Percentiles rank a stretch among this genome's conserved stretches.
phyloP scores from a whole-genome alignment of 192 early-diverging fungal species.

The Podila verticillata region DNA sequence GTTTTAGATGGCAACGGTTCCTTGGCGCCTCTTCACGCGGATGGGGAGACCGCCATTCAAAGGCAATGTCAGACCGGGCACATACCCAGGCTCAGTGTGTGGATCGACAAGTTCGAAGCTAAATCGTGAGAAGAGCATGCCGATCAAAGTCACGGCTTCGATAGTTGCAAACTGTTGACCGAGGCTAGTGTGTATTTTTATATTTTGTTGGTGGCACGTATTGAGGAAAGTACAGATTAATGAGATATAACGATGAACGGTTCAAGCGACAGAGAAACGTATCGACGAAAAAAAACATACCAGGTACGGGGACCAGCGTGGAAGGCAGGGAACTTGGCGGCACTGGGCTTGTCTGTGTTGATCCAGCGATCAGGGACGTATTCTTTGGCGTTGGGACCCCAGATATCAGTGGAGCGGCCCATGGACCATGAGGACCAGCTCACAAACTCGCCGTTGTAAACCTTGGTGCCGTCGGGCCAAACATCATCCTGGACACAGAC shows the following conservation, averaged over 20 bases:
- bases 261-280: too few relatives aligned
- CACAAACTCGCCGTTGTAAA: constrained; percentile 57
- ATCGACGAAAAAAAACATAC: background rate
- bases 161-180: constrained; percentile 54
- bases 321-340: constrained; percentile 60
- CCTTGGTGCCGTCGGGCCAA: constrained; percentile 58
- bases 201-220: too few relatives aligned
- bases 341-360: constrained; percentile 29
- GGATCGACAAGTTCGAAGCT: constrained; percentile 47
- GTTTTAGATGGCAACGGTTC: too few relatives aligned
- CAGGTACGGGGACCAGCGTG: constrained; percentile 61
- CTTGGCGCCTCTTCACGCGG: constrained; percentile 30
- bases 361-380: constrained; percentile 60
- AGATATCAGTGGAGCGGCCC: constrained; percentile 51
- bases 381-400: constrained; percentile 57
- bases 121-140: constrained; percentile 40
- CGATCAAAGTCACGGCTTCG: constrained; percentile 47
- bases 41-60: constrained; percentile 34
- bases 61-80: constrained; percentile 38
- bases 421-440: constrained; percentile 53
- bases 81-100: constrained; percentile 15
- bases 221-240: too few relatives aligned
- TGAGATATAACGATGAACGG: too few relatives aligned
- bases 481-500: constrained; percentile 58
- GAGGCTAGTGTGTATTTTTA: constrained; percentile 10